phyloP scores from a whole-genome alignment of 2,329 filamentous ascomycete species.

The Xylaria digitata region DNA sequence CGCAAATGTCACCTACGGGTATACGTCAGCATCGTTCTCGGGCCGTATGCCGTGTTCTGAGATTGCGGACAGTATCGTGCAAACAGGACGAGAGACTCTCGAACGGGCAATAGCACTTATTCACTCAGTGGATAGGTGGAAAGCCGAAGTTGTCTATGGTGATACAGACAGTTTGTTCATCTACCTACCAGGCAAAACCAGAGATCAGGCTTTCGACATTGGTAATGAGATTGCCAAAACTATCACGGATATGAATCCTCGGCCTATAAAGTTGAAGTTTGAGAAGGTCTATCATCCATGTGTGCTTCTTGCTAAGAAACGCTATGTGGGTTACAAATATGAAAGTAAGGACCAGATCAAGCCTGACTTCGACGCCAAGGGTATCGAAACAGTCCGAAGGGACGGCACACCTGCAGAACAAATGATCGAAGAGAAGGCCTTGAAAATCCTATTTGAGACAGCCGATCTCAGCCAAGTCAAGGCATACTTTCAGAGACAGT shows the following conservation, averaged over 20 bases:
- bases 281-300: constrained; percentile 99
- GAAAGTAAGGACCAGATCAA: constrained; percentile 78
- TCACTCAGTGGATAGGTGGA: constrained; percentile 87
- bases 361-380: constrained; percentile 96
- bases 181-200: constrained; percentile 85
- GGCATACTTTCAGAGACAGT: constrained; percentile 88
- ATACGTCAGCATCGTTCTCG: constrained; percentile 96
- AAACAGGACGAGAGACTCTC: constrained; percentile 92
- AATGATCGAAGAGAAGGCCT: constrained; percentile 92
- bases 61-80: constrained; percentile 97
- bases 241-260: constrained; percentile 89
- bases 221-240: constrained; percentile 91
- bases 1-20: constrained; percentile 99
- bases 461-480: constrained; percentile 91
- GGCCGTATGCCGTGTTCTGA: constrained; percentile 98
- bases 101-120: constrained; percentile 94
- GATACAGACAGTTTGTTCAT: constrained; percentile 97
- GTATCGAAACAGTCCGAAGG: constrained; percentile 95
- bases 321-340: constrained; percentile 98
- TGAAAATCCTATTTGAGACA: constrained; percentile 90
- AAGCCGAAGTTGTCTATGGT: constrained; percentile 96
- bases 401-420: constrained; percentile 96
- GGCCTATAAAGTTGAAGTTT: constrained; percentile 94
- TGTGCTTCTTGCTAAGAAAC: constrained; percentile 93
- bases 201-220: constrained; percentile 89